These are phyloP conservation scores for Talaromyces stipitatus DNA, from an alignment of 495 filamentous ascomycete genomes.

Conservation along the genomic window DNA sequence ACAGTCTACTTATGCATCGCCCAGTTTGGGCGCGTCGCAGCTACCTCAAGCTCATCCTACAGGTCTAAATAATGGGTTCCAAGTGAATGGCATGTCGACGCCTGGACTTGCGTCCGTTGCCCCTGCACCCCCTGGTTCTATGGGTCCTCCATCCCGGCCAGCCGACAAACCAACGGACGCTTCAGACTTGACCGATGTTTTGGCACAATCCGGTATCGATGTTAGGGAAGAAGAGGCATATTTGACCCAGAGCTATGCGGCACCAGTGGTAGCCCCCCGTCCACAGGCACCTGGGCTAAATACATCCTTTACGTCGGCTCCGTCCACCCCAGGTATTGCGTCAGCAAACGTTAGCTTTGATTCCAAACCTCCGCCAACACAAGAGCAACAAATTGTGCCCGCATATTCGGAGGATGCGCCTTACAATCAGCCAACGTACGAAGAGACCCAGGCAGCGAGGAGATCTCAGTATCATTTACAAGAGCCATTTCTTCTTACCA, in stretches of 20 bases:
- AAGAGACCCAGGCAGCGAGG: conserved; percentile 35
- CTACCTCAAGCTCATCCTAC: conserved; percentile 25
- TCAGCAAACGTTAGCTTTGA: conserved; percentile 35
- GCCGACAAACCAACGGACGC: conserved; percentile 61
- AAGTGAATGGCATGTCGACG: conserved; percentile 25
- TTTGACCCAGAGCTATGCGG: conserved; percentile 53
- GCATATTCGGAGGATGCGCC: conserved; percentile 23
- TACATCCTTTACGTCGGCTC: conserved; percentile 34
- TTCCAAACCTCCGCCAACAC: conserved; percentile 21
- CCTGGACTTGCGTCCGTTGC: conserved; percentile 7
- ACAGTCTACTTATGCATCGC: conserved; percentile 42
- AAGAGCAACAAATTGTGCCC: conserved; percentile 25
- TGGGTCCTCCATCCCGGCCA: conserved; percentile 77
- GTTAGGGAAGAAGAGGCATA: conserved; percentile 73
- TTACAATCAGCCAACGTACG: conserved; percentile 32
- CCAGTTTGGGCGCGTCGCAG: conserved; percentile 39
- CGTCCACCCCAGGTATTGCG: conserved; percentile 29
- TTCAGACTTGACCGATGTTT: conserved; percentile 65
- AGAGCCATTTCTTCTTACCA: conserved; percentile 50
- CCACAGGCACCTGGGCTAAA: conserved; percentile 34
- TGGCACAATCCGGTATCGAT: conserved; percentile 75
- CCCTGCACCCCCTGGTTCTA: conserved; percentile 44
- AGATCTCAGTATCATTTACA: conserved; percentile 47
- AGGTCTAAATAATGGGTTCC: conserved; percentile 25
- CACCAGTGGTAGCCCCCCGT: conserved; percentile 34